phyloP scores from a whole-genome alignment of 1,139 yeast genomes.

The Sugiyamaella novakii region DNA sequence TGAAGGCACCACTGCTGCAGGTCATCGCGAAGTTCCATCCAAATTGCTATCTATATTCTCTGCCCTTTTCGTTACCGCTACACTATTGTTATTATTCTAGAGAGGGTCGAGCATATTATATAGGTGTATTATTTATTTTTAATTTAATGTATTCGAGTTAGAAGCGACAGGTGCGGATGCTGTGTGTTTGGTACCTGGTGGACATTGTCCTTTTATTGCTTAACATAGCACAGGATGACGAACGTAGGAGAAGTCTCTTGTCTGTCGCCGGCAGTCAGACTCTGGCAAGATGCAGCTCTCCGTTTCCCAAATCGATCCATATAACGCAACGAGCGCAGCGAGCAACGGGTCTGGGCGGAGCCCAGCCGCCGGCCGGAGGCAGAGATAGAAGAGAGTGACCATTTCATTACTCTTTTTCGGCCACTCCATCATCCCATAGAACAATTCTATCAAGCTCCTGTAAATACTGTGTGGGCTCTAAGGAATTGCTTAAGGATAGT shows the following conservation, averaged over 20 bases:
- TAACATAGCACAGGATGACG: too few species aligned
- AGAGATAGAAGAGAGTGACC: too few species aligned
- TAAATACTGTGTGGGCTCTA: conserved; percentile 11
- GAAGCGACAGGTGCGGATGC: too few species aligned
- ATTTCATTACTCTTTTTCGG: conserved; percentile 2
- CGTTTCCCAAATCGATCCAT: too few species aligned
- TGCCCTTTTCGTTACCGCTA: conserved; percentile 3
- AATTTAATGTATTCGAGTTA: too few species aligned
- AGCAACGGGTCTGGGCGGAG: conserved; percentile 1
- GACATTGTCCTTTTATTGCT: too few species aligned
- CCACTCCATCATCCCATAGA: conserved; percentile 15
- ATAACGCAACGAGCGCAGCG: conserved; percentile 3
- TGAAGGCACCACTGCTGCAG: conserved; percentile 9
- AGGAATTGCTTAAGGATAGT: conserved; percentile 2
- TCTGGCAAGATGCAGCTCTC: too few species aligned
- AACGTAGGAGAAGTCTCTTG: too few species aligned
- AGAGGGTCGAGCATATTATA: too few species aligned
- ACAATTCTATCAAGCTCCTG: conserved; percentile 16
- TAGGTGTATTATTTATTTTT: too few species aligned
- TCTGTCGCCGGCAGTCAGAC: too few species aligned
- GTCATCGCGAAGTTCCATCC: conserved; percentile 7
- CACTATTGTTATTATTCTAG: conserved; percentile 9
- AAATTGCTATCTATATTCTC: not conserved
- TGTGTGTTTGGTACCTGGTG: too few species aligned
- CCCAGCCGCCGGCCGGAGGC: not conserved